Conservation (phyloP, 2,329 filamentous ascomycete genomes). For the Colletotrichum godetiae region DNA sequence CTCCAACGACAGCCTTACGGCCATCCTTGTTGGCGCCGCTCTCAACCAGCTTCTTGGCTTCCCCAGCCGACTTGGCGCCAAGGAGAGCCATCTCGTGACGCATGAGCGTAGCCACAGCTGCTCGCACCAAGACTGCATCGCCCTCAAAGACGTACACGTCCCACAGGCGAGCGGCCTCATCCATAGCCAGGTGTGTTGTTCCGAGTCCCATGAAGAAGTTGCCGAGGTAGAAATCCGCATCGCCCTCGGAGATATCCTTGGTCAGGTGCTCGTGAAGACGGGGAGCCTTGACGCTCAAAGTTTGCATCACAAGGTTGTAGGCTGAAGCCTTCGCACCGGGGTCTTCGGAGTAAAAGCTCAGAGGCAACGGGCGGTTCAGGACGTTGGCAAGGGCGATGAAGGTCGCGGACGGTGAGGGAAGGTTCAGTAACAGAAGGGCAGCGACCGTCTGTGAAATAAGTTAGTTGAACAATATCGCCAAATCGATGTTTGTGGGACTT, state of each 20-base stretch:
- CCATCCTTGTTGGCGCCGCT: slow-evolving; percentile 37
- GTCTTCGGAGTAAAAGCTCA: slow-evolving; percentile 81
- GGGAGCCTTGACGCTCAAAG: slow-evolving; percentile 72
- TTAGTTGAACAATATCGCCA: slow-evolving; percentile 35
- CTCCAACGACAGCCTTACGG: slow-evolving; percentile 33
- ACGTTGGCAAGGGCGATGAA: slow-evolving; percentile 82
- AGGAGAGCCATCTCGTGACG: slow-evolving; percentile 64
- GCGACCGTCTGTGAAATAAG: slow-evolving; percentile 70
- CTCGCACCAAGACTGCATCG: slow-evolving; percentile 76
- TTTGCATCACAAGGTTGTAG: slow-evolving; percentile 76
- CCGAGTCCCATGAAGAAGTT: slow-evolving; percentile 74
- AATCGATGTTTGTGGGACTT: background rate
- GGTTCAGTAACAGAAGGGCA: slow-evolving; percentile 78
- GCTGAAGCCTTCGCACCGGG: slow-evolving; percentile 74
- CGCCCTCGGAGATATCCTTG: slow-evolving; percentile 55
- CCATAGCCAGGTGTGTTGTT: slow-evolving; percentile 71
- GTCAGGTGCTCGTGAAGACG: slow-evolving; percentile 74
- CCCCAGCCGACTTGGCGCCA: slow-evolving; percentile 54
- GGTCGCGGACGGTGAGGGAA: slow-evolving; percentile 69
- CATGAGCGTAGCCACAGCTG: slow-evolving; percentile 75
- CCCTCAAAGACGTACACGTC: slow-evolving; percentile 88
- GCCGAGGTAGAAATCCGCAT: slow-evolving; percentile 66
- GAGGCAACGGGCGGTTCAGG: slow-evolving; percentile 78
- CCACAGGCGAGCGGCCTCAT: slow-evolving; percentile 80
- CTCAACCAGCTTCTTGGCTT: slow-evolving; percentile 54